Percentiles rank a stretch among this genome's conserved stretches.
These are phyloP conservation scores for Coniella lustricola DNA, from an alignment of 2,329 filamentous ascomycete species.

Conservation along the genomic window DNA sequence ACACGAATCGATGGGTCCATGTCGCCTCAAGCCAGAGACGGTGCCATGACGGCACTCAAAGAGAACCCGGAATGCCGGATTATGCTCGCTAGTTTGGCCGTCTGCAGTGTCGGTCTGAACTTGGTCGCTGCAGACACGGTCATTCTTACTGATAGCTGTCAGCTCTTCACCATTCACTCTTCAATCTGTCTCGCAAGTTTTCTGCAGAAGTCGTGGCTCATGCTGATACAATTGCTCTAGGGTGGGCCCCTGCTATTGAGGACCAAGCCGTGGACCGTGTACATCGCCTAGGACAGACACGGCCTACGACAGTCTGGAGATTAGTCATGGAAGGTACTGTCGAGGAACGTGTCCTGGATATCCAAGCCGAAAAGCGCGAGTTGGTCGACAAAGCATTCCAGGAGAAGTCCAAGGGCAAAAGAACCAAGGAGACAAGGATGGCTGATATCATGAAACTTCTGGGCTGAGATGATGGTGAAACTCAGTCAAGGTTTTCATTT, in stretches of 20 bases:
- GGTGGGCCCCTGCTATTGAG: conserved; percentile 92
- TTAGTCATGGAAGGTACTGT: conserved; percentile 74
- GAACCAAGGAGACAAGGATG: conserved; percentile 50
- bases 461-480: background rate
- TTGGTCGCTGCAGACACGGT: conserved; percentile 82
- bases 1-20: conserved; percentile 77
- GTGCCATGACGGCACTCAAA: conserved; percentile 60
- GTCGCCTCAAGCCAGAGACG: conserved; percentile 62
- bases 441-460: conserved; percentile 47
- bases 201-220: background rate
- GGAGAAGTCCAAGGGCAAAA: conserved; percentile 56
- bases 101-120: conserved; percentile 81
- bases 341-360: conserved; percentile 71
- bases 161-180: conserved; percentile 19
- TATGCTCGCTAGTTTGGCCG: conserved; percentile 73
- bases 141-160: conserved; percentile 70
- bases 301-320: conserved; percentile 71
- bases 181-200: too few species aligned
- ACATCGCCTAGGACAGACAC: conserved; percentile 75
- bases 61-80: conserved; percentile 61
- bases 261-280: conserved; percentile 88
- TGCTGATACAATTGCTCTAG: conserved; percentile 18
- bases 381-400: conserved; percentile 73
- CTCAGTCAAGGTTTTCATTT: too few species aligned
- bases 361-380: conserved; percentile 73